phyloP scores from a whole-genome alignment of 2,329 filamentous ascomycete species.

The Ampelomyces quisqualis region DNA sequence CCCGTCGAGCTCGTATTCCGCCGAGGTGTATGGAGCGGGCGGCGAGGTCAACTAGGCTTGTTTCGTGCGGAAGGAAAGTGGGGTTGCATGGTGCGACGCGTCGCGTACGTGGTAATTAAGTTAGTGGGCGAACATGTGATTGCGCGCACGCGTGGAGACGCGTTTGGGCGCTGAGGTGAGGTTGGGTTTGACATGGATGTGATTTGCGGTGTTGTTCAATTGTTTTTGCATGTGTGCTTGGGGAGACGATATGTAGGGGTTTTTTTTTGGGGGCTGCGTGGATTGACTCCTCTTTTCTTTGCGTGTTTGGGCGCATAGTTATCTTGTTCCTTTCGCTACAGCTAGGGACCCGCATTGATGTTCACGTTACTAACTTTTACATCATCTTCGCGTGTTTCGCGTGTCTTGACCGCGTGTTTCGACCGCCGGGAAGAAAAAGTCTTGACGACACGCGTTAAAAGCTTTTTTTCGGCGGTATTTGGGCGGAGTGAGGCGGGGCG shows the following conservation, averaged over 20 bases:
- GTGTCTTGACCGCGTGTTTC: neutral
- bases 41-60: too few relatives aligned
- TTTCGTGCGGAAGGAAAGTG: too few relatives aligned
- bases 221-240: neutral
- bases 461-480: neutral
- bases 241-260: neutral
- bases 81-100: slow-evolving; percentile 12
- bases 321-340: too few relatives aligned
- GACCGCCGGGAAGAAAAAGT: neutral
- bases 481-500: neutral
- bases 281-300: too few relatives aligned
- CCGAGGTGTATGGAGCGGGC: too few relatives aligned
- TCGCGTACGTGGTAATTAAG: too few relatives aligned
- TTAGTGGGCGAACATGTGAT: too few relatives aligned
- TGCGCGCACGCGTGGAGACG: slow-evolving; percentile 27
- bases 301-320: too few relatives aligned
- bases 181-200: neutral
- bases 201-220: too few relatives aligned
- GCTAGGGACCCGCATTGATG: too few relatives aligned
- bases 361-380: neutral
- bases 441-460: slow-evolving; percentile 1
- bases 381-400: neutral
- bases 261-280: neutral
- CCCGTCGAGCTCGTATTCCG: too few relatives aligned
- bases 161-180: too few relatives aligned